Base-by-base conservation (phyloP, 805 yeast genomes). In the Kluyveromyces lactis region DNA sequence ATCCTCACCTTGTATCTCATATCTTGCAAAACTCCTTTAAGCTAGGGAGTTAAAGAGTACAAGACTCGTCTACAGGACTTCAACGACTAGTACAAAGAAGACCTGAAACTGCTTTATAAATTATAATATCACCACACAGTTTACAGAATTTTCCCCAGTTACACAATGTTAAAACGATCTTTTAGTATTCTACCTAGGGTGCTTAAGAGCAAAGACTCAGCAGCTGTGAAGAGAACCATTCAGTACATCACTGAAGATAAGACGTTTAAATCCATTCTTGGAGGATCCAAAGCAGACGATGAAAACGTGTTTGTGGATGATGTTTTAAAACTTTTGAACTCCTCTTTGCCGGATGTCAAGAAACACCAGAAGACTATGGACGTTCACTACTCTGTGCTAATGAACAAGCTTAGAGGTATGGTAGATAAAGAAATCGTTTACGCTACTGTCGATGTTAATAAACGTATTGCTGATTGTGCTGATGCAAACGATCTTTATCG, bases 371-470 rank as follows among this genome's bases (percentile, higher is more conserved):
- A 39, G 33, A 48, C 44, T 18, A 50, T 56, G 4, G 51, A 56
- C 17, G 45, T 47, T 2, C 63, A 59, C 42, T 58, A 58, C 38
- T 52, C 57, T 29, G 35, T 54, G 6, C 45, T 55, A 19, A 51
- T 55, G 43, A 42, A 50, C 7, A 52, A 54, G 18, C 38, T 59
- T 39, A 52, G 49, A 33, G 46, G 45, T 10, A 45, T 53, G 26
- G 54, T 51, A 3, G 55, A 44, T 24, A 44, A 16, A 24, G 37
- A 28, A 18, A 15, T 30, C 26, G 27, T 24, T 10, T 23, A 18
- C 19, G 33, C 40, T 8, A 30, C 18, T 6, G 29, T 30, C 13
- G 30, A 28, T 17, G 28, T 23, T n/a, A 29, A 15, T 12, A 37
- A 34, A 18, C 18, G 21, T 4, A 34, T 34, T 15, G 24, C 11